Evolutionary conservation across 2,329 filamentous ascomycete species (phyloP).

Genomic region (Phyllosticta citribraziliensis): DNA sequence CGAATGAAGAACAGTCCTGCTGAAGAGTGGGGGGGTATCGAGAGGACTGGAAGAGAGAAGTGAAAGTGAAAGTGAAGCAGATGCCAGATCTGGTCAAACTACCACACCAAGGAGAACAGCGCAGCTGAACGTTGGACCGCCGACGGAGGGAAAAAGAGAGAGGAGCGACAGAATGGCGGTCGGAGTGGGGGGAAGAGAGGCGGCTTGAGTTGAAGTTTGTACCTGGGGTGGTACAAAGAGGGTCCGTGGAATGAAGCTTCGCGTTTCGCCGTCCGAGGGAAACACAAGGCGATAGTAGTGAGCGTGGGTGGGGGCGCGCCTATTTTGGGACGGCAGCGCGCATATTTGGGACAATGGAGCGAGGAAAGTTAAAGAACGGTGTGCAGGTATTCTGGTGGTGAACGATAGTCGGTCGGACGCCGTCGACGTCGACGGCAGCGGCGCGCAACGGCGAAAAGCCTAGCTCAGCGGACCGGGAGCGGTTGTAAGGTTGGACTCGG

Average conservation of each 20-base stretch:
- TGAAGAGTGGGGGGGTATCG: slow-evolving; percentile 1
- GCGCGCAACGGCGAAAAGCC: neutral
- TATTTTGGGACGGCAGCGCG: slow-evolving; percentile 2
- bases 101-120: neutral
- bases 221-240: neutral
- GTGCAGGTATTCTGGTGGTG: neutral
- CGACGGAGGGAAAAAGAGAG: slow-evolving; percentile 1
- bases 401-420: neutral
- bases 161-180: neutral
- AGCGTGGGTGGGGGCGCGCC: neutral
- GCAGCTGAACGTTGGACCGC: slow-evolving; percentile 5
- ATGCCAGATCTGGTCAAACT: neutral
- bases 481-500: neutral
- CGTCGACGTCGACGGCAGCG: neutral
- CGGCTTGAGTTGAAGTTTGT: slow-evolving; percentile 1
- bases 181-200: neutral
- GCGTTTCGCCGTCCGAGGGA: neutral
- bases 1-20: slow-evolving; percentile 4
- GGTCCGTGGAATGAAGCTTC: neutral
- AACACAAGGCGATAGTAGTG: neutral
- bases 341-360: neutral
- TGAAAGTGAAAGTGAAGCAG: neutral
- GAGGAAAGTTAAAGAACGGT: neutral
- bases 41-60: neutral
- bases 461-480: neutral